These are phyloP conservation scores for Candida lessepsii DNA, from an alignment of 805 yeast genomes.

Conservation along the genomic window DNA sequence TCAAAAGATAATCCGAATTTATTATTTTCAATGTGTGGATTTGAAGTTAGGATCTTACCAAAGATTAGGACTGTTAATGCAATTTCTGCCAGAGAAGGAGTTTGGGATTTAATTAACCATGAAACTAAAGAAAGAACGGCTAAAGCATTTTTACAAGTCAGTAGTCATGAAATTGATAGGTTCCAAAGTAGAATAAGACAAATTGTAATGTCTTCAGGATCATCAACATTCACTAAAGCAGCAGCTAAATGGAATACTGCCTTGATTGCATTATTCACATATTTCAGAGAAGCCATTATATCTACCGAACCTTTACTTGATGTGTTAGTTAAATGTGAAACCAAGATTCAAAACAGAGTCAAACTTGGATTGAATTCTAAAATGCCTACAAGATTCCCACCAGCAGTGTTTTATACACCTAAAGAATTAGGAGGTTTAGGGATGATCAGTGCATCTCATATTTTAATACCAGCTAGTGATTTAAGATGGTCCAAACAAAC, in stretches of 20 bases:
- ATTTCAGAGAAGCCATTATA: constrained; percentile 90
- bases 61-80: constrained; percentile 57
- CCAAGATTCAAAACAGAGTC: constrained; percentile 89
- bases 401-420: constrained; percentile 97
- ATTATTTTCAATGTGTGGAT: constrained; percentile 89
- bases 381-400: constrained; percentile 98
- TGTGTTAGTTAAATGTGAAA: constrained; percentile 83
- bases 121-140: constrained; percentile 82
- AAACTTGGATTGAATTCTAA: constrained; percentile 94
- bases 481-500: constrained; percentile 89
- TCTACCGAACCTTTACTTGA: constrained; percentile 78
- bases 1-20: constrained; percentile 88
- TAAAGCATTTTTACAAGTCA: constrained; percentile 79
- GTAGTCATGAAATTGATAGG: constrained; percentile 72
- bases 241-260: constrained; percentile 97
- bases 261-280: constrained; percentile 77
- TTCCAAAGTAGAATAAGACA: constrained; percentile 86
- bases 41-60: constrained; percentile 88
- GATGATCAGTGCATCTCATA: constrained; percentile 96
- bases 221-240: constrained; percentile 90
- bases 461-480: constrained; percentile 91
- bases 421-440: constrained; percentile 97
- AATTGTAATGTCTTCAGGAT: constrained; percentile 91
- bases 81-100: constrained; percentile 69
- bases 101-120: constrained; percentile 82